phyloP scores from a whole-genome alignment of 2,329 filamentous ascomycete species.

The Lasiodiplodia gonubiensis region DNA sequence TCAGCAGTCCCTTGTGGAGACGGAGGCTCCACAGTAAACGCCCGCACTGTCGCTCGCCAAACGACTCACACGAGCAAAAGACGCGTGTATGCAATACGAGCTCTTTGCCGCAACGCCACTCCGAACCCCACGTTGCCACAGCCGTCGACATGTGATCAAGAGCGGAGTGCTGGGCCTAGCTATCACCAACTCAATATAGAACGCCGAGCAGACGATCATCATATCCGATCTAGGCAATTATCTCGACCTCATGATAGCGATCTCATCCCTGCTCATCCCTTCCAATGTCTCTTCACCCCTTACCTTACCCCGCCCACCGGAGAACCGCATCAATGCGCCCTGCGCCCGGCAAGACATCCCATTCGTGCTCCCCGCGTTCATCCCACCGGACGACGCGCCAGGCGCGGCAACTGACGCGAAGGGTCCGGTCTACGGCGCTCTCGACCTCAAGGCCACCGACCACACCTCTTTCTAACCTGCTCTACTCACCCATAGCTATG shows the following conservation, averaged over 20 bases:
- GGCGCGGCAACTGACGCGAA: conserved; percentile 55
- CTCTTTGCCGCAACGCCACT: not conserved
- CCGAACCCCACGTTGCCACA: not conserved
- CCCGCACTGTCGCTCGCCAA: conserved; percentile 1
- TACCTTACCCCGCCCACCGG: conserved; percentile 60
- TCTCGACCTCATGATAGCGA: conserved; percentile 11
- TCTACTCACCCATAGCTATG: conserved; percentile 60
- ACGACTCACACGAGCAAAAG: not conserved
- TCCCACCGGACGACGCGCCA: conserved; percentile 34
- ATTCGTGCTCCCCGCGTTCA: conserved; percentile 49
- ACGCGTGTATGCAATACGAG: too few relatives aligned
- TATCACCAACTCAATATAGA: not conserved
- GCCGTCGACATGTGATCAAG: not conserved
- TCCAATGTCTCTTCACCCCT: conserved; percentile 55
- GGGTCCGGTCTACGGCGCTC: conserved; percentile 45
- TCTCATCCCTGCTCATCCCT: not conserved
- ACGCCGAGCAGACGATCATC: not conserved
- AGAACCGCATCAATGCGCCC: conserved; percentile 58
- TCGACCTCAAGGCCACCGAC: too few relatives aligned
- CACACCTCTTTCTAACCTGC: too few relatives aligned
- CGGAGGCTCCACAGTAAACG: conserved; percentile 9
- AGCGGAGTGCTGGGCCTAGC: not conserved
- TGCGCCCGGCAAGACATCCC: conserved; percentile 60
- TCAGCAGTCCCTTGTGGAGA: conserved; percentile 15
- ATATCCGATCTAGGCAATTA: conserved; percentile 16